Evolutionary conservation across 2,329 filamentous ascomycete genomes (phyloP), one percentile per base, ranked within the genome.

Genomic region (Fusarium domesticum): DNA sequence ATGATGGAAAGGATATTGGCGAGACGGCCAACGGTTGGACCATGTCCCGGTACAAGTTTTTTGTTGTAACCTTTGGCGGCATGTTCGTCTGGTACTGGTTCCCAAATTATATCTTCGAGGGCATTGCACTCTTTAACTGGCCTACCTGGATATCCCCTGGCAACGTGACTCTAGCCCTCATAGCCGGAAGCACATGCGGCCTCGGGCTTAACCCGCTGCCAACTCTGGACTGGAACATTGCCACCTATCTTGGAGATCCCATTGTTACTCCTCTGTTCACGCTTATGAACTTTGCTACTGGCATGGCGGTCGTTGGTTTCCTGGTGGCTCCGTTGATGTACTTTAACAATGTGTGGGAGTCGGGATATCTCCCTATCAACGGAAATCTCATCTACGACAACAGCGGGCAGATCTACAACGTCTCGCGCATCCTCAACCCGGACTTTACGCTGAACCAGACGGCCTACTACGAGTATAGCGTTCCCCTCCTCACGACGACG

Each of bases 341-440:
- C 35, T 77, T 75, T 47, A 66, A 64, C 1, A 74, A 74, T 17
- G 65, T 69, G 0, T 65, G 70, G 61, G 69, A 74, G 50, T 69
- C 74, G 0, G 72, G 76, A 3, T 81, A 80, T 45, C 60, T 83
- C 14, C 78, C 80, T 0, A 70, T 83, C 43, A 73, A 78, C 23
- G 73, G 72, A 10, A 74, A 76, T 17, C 68, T 72, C 35, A 73
- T 73, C 0, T 83, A 76, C 47, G 78, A 83, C 61, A 83, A 83
- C 45, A 78, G 72, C 0, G 78, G 75, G 10, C 56, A 57, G 1
- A 37, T 62, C 1, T 83, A 82, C 55, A 71, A 78, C 17, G 72
- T 80, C 12, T 66, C 64, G 10, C 70, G 70, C 2, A 78, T 83
- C 17, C 68, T 83, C 6, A 72, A 70, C 16, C 48, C 65, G 1